These are phyloP conservation scores for Pseudogymnoascus sp. DNA, from an alignment of 2,329 filamentous ascomycete species.

Conservation along the genomic window DNA sequence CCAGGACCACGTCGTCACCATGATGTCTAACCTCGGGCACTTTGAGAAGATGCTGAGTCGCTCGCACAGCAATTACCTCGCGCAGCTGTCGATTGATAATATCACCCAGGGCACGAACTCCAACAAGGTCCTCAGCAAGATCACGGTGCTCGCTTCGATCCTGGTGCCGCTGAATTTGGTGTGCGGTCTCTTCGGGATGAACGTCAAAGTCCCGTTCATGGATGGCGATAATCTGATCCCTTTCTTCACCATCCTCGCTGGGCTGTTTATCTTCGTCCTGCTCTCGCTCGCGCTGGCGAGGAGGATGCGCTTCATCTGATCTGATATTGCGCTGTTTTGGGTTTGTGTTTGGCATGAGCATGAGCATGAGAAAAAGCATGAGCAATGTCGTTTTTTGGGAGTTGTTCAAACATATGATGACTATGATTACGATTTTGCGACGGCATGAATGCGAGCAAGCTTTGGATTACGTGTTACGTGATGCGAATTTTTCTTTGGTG, in stretches of 20 bases:
- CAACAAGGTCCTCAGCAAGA: constrained; percentile 87
- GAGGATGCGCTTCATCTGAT: constrained; percentile 28
- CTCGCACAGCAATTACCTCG: constrained; percentile 91
- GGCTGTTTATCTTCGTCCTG: constrained; percentile 47
- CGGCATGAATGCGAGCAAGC: not conserved
- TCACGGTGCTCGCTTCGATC: constrained; percentile 88
- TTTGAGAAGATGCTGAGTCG: constrained; percentile 97
- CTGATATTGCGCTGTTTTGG: not conserved
- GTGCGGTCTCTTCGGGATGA: constrained; percentile 75
- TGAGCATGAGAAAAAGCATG: not conserved
- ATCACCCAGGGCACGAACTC: constrained; percentile 81
- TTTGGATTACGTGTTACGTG: not conserved
- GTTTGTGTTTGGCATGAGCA: not conserved
- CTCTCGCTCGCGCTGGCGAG: constrained; percentile 24
- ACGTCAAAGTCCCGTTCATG: constrained; percentile 65
- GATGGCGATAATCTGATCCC: constrained; percentile 41
- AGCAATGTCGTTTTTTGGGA: not conserved
- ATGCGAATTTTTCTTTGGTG: not conserved
- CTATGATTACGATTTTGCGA: constrained; percentile 6
- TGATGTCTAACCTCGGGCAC: constrained; percentile 93
- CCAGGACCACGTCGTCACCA: constrained; percentile 97
- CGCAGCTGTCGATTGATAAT: constrained; percentile 87
- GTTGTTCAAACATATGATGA: not conserved
- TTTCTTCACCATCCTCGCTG: constrained; percentile 56
- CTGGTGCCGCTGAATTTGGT: constrained; percentile 87